These are phyloP conservation scores for Eucalyptus victrix DNA, from an alignment of 345 rosid genomes.

Conservation along the genomic window DNA sequence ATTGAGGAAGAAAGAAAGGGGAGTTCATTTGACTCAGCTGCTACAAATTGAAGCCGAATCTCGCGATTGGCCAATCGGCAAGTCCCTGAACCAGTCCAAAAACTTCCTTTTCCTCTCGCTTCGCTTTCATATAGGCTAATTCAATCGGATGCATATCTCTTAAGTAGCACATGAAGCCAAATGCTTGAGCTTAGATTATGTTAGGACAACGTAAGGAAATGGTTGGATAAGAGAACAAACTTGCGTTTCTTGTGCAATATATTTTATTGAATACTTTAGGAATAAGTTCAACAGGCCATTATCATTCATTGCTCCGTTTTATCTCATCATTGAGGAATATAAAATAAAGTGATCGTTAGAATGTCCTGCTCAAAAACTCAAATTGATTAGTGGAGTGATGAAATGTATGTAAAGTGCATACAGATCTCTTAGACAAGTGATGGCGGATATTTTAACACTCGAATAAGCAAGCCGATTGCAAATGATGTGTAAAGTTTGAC, in stretches of 20 bases:
- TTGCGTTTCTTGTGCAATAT: not conserved
- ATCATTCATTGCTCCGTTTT: not conserved
- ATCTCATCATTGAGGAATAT: not conserved
- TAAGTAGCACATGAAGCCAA: not conserved
- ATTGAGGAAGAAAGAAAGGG: not conserved
- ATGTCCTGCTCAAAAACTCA: not conserved
- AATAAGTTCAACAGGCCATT: not conserved
- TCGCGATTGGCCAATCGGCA: not conserved
- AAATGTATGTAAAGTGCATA: not conserved
- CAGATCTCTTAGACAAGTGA: not conserved
- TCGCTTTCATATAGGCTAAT: not conserved
- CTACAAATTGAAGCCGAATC: not conserved
- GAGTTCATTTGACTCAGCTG: not conserved
- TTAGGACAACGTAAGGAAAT: not conserved
- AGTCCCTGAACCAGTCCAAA: not conserved
- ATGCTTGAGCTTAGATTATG: not conserved
- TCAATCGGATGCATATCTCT: not conserved
- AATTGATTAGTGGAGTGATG: not conserved
- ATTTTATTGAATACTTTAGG: not conserved
- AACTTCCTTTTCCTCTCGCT: not conserved
- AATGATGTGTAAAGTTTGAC: not conserved
- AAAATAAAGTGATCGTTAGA: not conserved
- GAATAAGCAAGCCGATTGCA: not conserved
- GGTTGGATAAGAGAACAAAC: not conserved
- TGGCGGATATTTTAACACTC: not conserved